Evolutionary conservation across 129 eudicot species (phyloP), one percentile per base, ranked within the genome.

Genomic region (Chrysanthemum lavandulifolium): DNA sequence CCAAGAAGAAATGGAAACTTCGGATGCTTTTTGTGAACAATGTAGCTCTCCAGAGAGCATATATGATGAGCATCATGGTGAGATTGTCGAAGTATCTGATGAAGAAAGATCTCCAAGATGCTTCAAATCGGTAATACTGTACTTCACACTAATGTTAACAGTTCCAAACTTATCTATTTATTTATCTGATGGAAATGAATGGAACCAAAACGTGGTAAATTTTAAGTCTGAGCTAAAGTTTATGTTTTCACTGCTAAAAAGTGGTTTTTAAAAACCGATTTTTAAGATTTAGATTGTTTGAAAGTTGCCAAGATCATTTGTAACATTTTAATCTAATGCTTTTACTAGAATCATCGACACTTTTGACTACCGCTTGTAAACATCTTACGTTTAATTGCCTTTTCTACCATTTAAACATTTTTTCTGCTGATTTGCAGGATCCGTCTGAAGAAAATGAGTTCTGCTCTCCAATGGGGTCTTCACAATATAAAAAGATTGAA

Each of bases 361-460:
- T 27, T 61, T 61, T 61, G 29, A 29, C 45, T 59, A 23, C 65
- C 25, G 61, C 15, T 13, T 4, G 10, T 8, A 16, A 31, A 6
- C 45, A 36, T 36, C 45, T 36, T 36, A 36, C 8, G 8, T 40
- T 40, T 40, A 40, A 40, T 5, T 40, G 47, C 47, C 47, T 40
- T 40, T 40, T 40, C 47, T 40, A 6, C 47, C 1, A 40, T 40
- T 43, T 69, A 48, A 69, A 50, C 78, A 47, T 69, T 40, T 13
- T 69, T 67, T 78, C 29, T 65, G 13, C 40, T 73, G 7, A 62
- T 77, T 76, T 78, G 61, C 81, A 94, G 98, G 85, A 87, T 73
- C 72, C 74, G 60, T n/a, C 33, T 45, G 85, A 70, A 63, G 88
- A 78, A 68, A 73, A 78, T 51, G 84, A 77, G 76, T 63, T 57